Evolutionary conservation across 352 stramenopile genomes (phyloP), one percentile per base, ranked within the genome.

Genomic region (Pythium apleroticum): DNA sequence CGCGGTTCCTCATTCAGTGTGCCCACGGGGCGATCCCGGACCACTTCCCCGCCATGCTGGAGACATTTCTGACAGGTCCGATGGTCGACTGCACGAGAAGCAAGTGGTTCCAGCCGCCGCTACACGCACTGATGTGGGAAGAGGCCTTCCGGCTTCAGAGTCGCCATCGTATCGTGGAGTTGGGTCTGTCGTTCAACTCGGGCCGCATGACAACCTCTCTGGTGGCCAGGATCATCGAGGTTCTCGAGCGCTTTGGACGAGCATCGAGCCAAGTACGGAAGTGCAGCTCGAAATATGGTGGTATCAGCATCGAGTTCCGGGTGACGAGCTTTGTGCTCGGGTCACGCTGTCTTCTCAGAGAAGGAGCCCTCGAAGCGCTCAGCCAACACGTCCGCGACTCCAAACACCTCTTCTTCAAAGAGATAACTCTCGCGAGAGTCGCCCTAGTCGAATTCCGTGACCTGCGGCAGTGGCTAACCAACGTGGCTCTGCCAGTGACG

Each of bases 231-330:
- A 48, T 62, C 30, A 22, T 68, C 24, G 61, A 68, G 45, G 61
- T 68, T 41, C 39, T 68, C 33, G 61, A 68, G 54, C 53, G 61
- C 0, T 68, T 67, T 43, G 61, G 53, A 68, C n/a, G 28, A 35
- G 3, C 30, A 30, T 24, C 41, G 33, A 37, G 53, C 24, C 4
- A 4, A 24, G 11, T 39, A 12, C 37, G 37, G 4, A 46, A 46
- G 22, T 22, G 37, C 37, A 46, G 19, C 19, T 35, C 11, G 0
- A 24, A 12, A 4, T 7, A 25, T 7, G 35, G 24, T 7, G 7
- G 15, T n/a, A 50, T 58, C 17, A 54, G 52, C 8, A 33, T 68
- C n/a, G 52, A 62, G 61, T 68, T 68, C 39, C 61, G 61, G 15
- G 24, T 68, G 20, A 68, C 61, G 41, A 55, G 52, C 30, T 55